Percentiles rank a stretch among this genome's conserved stretches.
Evolutionary conservation across 371 early-diverging fungal genomes (phyloP).

Genomic region (Syncephalastrum monosporum): DNA sequence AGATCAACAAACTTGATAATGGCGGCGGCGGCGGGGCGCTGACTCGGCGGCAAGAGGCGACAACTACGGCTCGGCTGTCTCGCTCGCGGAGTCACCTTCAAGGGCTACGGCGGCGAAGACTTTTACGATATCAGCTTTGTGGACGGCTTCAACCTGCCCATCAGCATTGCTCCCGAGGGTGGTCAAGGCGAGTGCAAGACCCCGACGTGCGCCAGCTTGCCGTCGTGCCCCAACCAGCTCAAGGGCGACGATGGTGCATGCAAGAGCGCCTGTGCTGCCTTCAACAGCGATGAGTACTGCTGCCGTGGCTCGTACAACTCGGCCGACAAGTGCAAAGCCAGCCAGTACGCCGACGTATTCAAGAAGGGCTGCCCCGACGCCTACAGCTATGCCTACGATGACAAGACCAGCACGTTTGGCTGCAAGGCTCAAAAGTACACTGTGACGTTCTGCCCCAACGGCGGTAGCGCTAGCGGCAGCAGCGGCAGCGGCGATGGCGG

Average conservation of each 20-base stretch:
- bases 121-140: slow-evolving; percentile 48
- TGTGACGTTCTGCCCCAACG: slow-evolving; percentile 39
- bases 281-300: slow-evolving; percentile 33
- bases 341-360: slow-evolving; percentile 28
- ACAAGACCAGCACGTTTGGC: slow-evolving; percentile 39
- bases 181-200: slow-evolving; percentile 25
- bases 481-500: too few relatives aligned
- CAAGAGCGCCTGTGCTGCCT: slow-evolving; percentile 39
- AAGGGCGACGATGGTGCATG: slow-evolving; percentile 32
- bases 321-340: slow-evolving; percentile 25
- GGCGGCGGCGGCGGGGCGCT: slow-evolving; percentile 8
- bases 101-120: slow-evolving; percentile 17
- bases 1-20: slow-evolving; percentile 36
- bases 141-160: slow-evolving; percentile 40
- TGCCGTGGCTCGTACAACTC: slow-evolving; percentile 34
- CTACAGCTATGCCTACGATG: slow-evolving; percentile 58
- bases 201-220: slow-evolving; percentile 26
- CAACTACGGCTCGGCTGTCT: slow-evolving; percentile 23
- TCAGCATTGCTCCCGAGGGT: slow-evolving; percentile 26
- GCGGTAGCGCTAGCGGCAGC: too few relatives aligned
- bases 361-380: slow-evolving; percentile 45
- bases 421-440: slow-evolving; percentile 40
- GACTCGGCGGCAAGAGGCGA: slow-evolving; percentile 22
- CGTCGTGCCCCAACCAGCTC: slow-evolving; percentile 34
- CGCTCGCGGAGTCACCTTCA: slow-evolving; percentile 39